Evolutionary conservation across 352 stramenopile genomes (phyloP), one percentile per base, ranked within the genome.

Genomic region (Phytophthora fragariae): DNA sequence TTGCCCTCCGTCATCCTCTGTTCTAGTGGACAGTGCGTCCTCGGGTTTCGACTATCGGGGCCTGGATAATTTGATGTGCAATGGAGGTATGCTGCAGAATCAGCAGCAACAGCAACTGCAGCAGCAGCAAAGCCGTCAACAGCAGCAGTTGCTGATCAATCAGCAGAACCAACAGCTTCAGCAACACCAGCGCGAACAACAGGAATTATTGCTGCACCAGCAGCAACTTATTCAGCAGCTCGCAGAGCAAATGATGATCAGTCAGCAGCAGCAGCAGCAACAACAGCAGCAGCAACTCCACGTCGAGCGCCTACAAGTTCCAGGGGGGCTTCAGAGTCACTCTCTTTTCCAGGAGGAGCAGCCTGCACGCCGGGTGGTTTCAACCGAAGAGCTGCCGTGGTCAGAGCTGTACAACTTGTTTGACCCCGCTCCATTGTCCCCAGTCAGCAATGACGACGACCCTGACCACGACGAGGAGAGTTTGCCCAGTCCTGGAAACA

Each of bases 401-500:
- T 92, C 88, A 24, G 88, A 94, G 76, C 71, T 94, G 17, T 94
- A 94, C 76, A 91, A 93, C 70, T 59, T 94, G 19, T 94, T 94
- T 54, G 86, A 94, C 27, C 70, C 79, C 17, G 61, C 77, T n/a
- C 72, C 77, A 37, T 58, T 88, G 60, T 80, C 84, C 10, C 79
- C 78, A 44, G 29, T 69, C 12, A 76, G 59, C 69, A 81, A 73
- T 15, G 82, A 90, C 44, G 80, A 92, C 64, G 84, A 91, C 58
- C 76, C 72, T 8, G 83, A 89, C 37, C 81, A 82, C 37, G 82
- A 92, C 63, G 79, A 90, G 46, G 84, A 93, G 50, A 91, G 68
- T 65, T 66, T 72, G 17, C 81, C 71, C 55, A 85, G 70, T 52
- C 68, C 66, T 60, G 66, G 59, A 46, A 72, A 71, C 62, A 80